Base-by-base conservation (phyloP, 352 stramenopile species). In the Pythium rishiriense region DNA sequence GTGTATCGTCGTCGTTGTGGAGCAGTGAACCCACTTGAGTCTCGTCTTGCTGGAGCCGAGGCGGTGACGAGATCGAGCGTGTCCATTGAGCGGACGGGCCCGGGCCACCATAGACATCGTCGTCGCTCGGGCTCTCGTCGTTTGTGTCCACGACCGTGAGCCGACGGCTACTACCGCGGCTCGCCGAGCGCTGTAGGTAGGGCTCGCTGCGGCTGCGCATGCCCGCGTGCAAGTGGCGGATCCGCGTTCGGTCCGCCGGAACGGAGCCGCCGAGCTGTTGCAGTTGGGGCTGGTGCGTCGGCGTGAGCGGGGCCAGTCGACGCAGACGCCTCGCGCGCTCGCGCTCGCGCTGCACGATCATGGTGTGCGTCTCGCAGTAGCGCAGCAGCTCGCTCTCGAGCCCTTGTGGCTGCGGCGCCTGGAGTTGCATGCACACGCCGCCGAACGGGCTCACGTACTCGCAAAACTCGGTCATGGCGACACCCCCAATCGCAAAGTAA, bases 361-460 rank as follows among this genome's bases (percentile, higher is more conserved):
- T 39, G 35, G 51, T 35, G 21, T 65, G 58, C 47, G 28, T 53
- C n/a, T 50, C 49, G 33, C 58, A 65, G 49, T 58, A 57, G 21
- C 43, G 46, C 31, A 65, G 49, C 47, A 58, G 46, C 49, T 55
- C 58, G 37, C 19, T 35, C 3, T 58, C 58, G 12, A n/a, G 35
- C 9, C 33, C 9, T 3, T 42, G 35, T 14, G 14, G 35, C 35
- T 58, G 47, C 24, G 24, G 1, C 4, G 47, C 47, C 58, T 51
- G 47, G 14, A n/a, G 35, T 35, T 45, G 29, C 58, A 65, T 65
- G 39, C 58, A 65, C 29, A 65, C 48, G 24, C 47, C 48, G 37
- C 57, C 57, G 28, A 56, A 37, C 25, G n/a, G 21, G 29, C 47
- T 37, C 22, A 58, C 52, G 47, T 65, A 65, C 28, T 65, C 58